Evolutionary conservation across 2,329 filamentous ascomycete species (phyloP).

Genomic region (Calonectria ilicicola): DNA sequence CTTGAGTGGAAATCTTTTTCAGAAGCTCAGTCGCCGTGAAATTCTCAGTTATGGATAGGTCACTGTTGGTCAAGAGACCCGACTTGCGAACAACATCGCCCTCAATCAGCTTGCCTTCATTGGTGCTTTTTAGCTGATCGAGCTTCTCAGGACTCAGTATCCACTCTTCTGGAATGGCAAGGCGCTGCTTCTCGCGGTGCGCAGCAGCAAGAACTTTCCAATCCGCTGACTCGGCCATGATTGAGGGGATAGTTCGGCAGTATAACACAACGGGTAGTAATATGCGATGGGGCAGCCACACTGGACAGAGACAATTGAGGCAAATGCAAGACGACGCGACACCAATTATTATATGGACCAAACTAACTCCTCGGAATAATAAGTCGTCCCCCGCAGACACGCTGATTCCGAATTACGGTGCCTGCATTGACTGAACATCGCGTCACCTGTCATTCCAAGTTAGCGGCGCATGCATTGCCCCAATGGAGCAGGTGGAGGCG

Average conservation of each 20-base stretch:
- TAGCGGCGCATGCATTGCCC: conserved; percentile 17
- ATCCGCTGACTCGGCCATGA: conserved; percentile 30
- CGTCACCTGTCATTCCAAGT: background rate
- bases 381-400: background rate
- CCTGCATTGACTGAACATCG: background rate
- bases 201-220: conserved; percentile 36
- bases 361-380: background rate
- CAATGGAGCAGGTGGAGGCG: conserved; percentile 16
- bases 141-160: conserved; percentile 20
- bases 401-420: background rate
- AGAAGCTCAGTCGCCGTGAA: conserved; percentile 32
- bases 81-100: conserved; percentile 24
- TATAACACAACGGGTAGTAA: background rate
- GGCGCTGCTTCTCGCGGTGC: conserved; percentile 31
- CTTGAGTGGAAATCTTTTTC: conserved; percentile 16
- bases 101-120: conserved; percentile 28
- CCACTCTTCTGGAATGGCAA: conserved; percentile 31
- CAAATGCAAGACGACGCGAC: background rate
- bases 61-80: conserved; percentile 24
- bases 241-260: background rate
- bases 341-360: conserved; percentile 15
- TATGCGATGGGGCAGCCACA: background rate
- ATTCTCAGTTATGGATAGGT: conserved; percentile 29
- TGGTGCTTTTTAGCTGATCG: background rate
- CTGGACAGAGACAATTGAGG: background rate